These are phyloP conservation scores for Capsella bursapastoris DNA, from an alignment of 345 rosid species.

Conservation along the genomic window DNA sequence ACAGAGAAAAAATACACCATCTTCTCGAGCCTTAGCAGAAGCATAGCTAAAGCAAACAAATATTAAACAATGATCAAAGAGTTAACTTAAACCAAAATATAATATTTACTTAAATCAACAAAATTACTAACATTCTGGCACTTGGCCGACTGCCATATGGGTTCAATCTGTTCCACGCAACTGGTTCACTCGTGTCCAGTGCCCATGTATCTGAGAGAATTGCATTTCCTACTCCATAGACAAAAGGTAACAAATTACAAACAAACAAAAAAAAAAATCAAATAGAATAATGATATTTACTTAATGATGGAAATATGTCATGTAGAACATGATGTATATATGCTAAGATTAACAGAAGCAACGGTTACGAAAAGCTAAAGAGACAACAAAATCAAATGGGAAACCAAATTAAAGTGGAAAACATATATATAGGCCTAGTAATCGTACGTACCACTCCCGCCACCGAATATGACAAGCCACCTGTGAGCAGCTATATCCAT, in stretches of 20 bases:
- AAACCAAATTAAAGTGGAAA: too few relatives aligned
- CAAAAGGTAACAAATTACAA: neutral
- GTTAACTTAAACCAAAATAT: constrained; percentile 3
- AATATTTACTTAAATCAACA: constrained; percentile 11
- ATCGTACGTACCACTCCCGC: constrained; percentile 62
- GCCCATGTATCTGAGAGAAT: constrained; percentile 83
- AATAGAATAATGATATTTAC: neutral
- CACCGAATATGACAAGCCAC: constrained; percentile 75
- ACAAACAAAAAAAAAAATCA: too few relatives aligned
- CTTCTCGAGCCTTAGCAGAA: constrained; percentile 73
- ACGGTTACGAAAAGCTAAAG: neutral
- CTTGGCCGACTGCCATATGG: constrained; percentile 74
- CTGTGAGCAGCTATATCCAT: constrained; percentile 72
- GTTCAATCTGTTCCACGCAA: constrained; percentile 68
- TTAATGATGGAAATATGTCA: neutral
- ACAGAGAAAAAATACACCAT: constrained; percentile 78
- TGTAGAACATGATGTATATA: neutral
- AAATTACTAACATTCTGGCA: constrained; percentile 75
- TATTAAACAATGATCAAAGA: constrained; percentile 10
- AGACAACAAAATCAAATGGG: too few relatives aligned
- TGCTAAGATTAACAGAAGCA: neutral
- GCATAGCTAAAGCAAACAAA: constrained; percentile 65
- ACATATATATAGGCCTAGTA: too few relatives aligned
- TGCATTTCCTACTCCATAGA: constrained; percentile 57
- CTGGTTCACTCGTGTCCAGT: constrained; percentile 68